Percentiles rank a stretch among this genome's conserved stretches.
These are phyloP conservation scores for Saccharomycopsis crataegensis DNA, from an alignment of 1,139 yeast genomes.

Conservation along the genomic window DNA sequence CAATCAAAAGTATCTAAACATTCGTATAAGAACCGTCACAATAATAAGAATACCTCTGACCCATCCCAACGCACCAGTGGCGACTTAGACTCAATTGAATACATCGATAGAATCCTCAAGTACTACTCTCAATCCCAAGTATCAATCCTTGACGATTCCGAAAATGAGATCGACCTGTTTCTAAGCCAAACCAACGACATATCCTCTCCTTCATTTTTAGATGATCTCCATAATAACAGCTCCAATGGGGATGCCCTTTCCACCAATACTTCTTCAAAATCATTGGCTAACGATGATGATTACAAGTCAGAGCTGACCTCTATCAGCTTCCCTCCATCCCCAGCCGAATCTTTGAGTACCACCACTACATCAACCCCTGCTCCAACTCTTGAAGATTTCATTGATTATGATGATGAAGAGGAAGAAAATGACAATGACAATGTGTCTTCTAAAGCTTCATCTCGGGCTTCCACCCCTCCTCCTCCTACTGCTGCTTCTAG, in stretches of 20 bases:
- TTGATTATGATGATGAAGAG: not conserved
- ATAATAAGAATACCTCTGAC: no score
- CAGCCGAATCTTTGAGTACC: not conserved
- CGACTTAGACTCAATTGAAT: constrained; percentile 7
- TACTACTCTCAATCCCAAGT: not conserved
- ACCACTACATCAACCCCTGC: not conserved
- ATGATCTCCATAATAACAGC: not conserved
- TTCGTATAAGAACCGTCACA: no score
- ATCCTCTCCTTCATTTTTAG: not conserved
- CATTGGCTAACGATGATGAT: not conserved
- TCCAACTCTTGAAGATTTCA: constrained; percentile 8
- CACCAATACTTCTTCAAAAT: not conserved
- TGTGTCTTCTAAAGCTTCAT: not conserved
- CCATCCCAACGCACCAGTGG: no score
- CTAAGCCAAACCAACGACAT: not conserved
- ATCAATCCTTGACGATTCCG: not conserved
- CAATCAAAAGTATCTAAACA: no score
- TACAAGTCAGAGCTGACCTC: not conserved
- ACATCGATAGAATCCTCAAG: constrained; percentile 4
- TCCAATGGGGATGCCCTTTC: not conserved
- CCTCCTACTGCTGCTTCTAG: not conserved
- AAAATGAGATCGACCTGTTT: not conserved
- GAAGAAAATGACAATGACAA: not conserved
- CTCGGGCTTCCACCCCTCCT: not conserved
- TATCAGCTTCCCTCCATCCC: not conserved